These are phyloP conservation scores for Fusarium gaditjirri DNA, from an alignment of 2,329 filamentous ascomycete genomes.

Conservation along the genomic window DNA sequence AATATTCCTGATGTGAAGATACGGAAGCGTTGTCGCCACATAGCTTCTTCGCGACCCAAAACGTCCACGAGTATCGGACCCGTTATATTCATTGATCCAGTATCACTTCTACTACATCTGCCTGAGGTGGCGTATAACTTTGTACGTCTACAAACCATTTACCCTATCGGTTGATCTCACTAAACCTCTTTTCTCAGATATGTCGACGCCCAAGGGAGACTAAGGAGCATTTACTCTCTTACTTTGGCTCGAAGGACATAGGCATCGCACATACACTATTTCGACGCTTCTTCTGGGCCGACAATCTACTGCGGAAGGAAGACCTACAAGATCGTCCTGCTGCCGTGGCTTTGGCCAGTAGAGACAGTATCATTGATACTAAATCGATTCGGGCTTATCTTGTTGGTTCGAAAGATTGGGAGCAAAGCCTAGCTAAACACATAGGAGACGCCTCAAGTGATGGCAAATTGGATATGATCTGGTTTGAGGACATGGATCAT, in stretches of 20 bases:
- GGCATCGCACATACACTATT: slow-evolving; percentile 67
- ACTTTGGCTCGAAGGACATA: slow-evolving; percentile 69
- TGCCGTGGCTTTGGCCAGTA: slow-evolving; percentile 61
- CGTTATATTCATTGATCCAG: slow-evolving; percentile 67
- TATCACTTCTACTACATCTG: slow-evolving; percentile 68
- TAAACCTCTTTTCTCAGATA: slow-evolving; percentile 40
- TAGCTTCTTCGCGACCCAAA: slow-evolving; percentile 61
- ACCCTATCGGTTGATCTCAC: not conserved
- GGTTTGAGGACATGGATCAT: slow-evolving; percentile 65
- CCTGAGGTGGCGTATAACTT: slow-evolving; percentile 74
- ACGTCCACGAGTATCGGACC: slow-evolving; percentile 54
- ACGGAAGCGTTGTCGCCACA: slow-evolving; percentile 65
- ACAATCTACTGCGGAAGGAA: slow-evolving; percentile 70
- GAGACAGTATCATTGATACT: slow-evolving; percentile 66
- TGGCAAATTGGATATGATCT: slow-evolving; percentile 61
- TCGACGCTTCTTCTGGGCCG: slow-evolving; percentile 69
- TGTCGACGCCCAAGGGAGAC: slow-evolving; percentile 55
- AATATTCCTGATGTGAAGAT: slow-evolving; percentile 44
- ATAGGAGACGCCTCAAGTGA: slow-evolving; percentile 43
- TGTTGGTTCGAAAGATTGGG: slow-evolving; percentile 46
- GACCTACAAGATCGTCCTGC: slow-evolving; percentile 56
- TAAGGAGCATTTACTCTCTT: slow-evolving; percentile 69
- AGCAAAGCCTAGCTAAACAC: slow-evolving; percentile 19
- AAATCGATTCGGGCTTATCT: slow-evolving; percentile 64
- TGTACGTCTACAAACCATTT: slow-evolving; percentile 22